phyloP scores from a whole-genome alignment of 2,329 filamentous ascomycete species.

The Xylaria sp. region DNA sequence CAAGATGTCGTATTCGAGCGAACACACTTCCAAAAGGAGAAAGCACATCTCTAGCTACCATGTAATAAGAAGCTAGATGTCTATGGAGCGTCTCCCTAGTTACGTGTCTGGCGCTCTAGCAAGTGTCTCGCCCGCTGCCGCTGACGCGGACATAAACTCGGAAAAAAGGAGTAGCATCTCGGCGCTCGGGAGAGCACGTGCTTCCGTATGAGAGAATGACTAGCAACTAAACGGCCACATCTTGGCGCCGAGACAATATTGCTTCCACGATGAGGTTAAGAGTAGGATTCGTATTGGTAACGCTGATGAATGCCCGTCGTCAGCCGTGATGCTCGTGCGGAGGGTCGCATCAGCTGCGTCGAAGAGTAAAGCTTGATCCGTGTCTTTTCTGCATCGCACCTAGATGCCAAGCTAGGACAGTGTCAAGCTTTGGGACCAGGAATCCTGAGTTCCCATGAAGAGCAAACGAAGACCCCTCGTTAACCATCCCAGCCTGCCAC shows the following conservation, averaged over 20 bases:
- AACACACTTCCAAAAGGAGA: slow-evolving; percentile 13
- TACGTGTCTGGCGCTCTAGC: slow-evolving; percentile 17
- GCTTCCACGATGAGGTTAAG: slow-evolving; percentile 22
- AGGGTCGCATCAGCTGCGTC: slow-evolving; percentile 24
- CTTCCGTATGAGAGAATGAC: slow-evolving; percentile 10
- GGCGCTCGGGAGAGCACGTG: slow-evolving; percentile 6
- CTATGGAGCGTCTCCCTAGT: slow-evolving; percentile 12
- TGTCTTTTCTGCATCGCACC: slow-evolving; percentile 2
- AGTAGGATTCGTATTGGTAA: slow-evolving; percentile 28
- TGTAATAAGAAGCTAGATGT: slow-evolving; percentile 12
- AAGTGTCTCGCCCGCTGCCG: slow-evolving; percentile 6
- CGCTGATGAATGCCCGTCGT: slow-evolving; percentile 30
- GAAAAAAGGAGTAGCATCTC: slow-evolving; percentile 14
- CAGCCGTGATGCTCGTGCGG: slow-evolving; percentile 13
- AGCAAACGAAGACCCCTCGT: slow-evolving; percentile 19
- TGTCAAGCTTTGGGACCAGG: slow-evolving; percentile 29
- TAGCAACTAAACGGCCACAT: slow-evolving; percentile 13
- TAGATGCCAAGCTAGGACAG: slow-evolving; percentile 22
- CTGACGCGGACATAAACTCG: slow-evolving; percentile 32
- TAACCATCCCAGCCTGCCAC: neutral
- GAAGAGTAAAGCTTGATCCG: slow-evolving; percentile 19
- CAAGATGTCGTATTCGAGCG: slow-evolving; percentile 8
- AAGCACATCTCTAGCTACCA: slow-evolving; percentile 1
- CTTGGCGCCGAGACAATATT: slow-evolving; percentile 34
- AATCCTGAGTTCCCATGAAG: slow-evolving; percentile 14